These are phyloP conservation scores for Ophiostoma tasmaniense DNA, from an alignment of 2,329 filamentous ascomycete genomes.

Conservation along the genomic window DNA sequence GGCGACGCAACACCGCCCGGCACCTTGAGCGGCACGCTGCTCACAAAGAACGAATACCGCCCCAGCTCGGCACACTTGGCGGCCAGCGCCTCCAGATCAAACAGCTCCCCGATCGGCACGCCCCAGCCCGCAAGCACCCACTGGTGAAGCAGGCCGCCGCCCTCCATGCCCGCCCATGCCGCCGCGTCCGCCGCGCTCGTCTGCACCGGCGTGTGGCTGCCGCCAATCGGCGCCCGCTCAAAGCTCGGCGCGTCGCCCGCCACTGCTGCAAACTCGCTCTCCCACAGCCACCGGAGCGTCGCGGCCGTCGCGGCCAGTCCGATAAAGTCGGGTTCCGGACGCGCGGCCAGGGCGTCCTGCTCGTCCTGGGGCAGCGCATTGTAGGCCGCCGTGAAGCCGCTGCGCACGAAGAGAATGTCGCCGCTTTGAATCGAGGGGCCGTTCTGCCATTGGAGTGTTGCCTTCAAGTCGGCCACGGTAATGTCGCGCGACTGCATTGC, in stretches of 20 bases:
- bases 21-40: slow-evolving; percentile 28
- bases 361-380: slow-evolving; percentile 21
- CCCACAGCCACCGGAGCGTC: slow-evolving; percentile 38
- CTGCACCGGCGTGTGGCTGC: slow-evolving; percentile 11
- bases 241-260: slow-evolving; percentile 36
- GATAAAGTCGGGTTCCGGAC: slow-evolving; percentile 25
- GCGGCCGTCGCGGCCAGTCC: slow-evolving; percentile 33
- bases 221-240: slow-evolving; percentile 32
- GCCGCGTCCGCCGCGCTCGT: not conserved
- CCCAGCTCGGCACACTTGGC: slow-evolving; percentile 27
- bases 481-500: not conserved
- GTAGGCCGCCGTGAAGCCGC: slow-evolving; percentile 29
- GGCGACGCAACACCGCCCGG: slow-evolving; percentile 32
- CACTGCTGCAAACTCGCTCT: slow-evolving; percentile 36
- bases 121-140: slow-evolving; percentile 43
- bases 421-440: slow-evolving; percentile 28
- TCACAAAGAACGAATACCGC: slow-evolving; percentile 35
- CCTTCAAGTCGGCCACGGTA: slow-evolving; percentile 23
- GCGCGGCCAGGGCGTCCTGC: slow-evolving; percentile 27
- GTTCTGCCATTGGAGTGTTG: slow-evolving; percentile 27
- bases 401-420: slow-evolving; percentile 35
- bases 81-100: slow-evolving; percentile 35
- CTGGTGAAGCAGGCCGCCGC: slow-evolving; percentile 27
- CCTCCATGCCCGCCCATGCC: slow-evolving; percentile 22
- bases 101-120: slow-evolving; percentile 42